Evolutionary conservation across 768 basidiomycete genomes (phyloP).

Genomic region (Kwoniella europaea): DNA sequence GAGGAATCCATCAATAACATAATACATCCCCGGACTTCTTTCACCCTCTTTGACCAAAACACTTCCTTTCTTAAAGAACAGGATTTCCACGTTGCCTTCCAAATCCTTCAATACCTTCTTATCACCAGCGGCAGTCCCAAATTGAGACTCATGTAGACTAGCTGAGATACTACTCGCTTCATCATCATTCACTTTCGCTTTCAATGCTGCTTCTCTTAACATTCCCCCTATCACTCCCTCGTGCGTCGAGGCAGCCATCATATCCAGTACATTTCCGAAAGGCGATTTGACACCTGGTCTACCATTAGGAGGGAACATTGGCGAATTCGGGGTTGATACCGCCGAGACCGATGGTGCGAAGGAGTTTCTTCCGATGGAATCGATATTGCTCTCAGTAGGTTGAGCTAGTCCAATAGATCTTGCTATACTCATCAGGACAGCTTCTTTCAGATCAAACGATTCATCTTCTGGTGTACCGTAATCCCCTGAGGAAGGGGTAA

Average conservation of each 20-base stretch:
- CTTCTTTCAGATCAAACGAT: constrained; percentile 85
- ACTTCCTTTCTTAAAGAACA: constrained; percentile 87
- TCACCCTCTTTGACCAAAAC: constrained; percentile 88
- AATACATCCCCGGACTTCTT: constrained; percentile 87
- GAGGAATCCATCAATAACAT: constrained; percentile 92
- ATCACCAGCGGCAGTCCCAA: constrained; percentile 46
- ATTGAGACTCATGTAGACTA: constrained; percentile 43
- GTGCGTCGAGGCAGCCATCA: constrained; percentile 51
- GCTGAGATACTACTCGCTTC: constrained; percentile 47
- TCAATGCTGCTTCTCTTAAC: constrained; percentile 49
- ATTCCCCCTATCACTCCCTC: constrained; percentile 51
- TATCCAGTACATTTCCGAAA: constrained; percentile 56
- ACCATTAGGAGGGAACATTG: constrained; percentile 47
- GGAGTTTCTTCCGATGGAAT: constrained; percentile 35
- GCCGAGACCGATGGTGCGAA: constrained; percentile 48
- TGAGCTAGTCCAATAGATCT: constrained; percentile 94
- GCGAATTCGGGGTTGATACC: constrained; percentile 57
- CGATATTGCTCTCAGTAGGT: constrained; percentile 63
- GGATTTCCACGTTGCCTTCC: constrained; percentile 94
- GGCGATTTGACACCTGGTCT: constrained; percentile 29
- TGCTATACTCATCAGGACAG: constrained; percentile 96
- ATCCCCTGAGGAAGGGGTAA: constrained; percentile 20
- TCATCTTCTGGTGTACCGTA: constrained; percentile 27
- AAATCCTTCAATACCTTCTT: constrained; percentile 73
- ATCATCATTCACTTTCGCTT: constrained; percentile 25